These are phyloP conservation scores for Chrysanthemum makinoi DNA, from an alignment of 129 eudicot genomes.

Conservation along the genomic window DNA sequence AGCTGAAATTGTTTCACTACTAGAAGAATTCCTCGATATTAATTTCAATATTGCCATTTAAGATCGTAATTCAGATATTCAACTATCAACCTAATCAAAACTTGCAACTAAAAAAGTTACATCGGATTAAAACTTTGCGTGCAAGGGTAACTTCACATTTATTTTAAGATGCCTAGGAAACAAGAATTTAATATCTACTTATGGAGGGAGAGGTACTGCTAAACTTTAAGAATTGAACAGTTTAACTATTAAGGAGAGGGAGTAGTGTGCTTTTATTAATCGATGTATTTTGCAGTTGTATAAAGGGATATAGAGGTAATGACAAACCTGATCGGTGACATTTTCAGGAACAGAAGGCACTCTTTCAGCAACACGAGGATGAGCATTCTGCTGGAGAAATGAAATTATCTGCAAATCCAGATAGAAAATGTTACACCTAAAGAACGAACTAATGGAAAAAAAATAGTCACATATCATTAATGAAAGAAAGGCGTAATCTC, in stretches of 20 bases:
- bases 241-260: background rate
- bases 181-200: background rate
- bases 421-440: constrained; percentile 17
- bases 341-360: constrained; percentile 91
- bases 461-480: no score
- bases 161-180: background rate
- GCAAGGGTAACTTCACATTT: background rate
- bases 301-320: background rate
- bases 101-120: no score
- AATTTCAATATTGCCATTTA: background rate
- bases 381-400: constrained; percentile 97
- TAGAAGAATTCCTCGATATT: background rate
- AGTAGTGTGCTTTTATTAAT: background rate
- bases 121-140: no score
- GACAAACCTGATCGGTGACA: constrained; percentile 87
- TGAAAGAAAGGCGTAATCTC: background rate
- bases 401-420: constrained; percentile 68
- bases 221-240: no score
- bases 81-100: background rate
- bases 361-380: constrained; percentile 90
- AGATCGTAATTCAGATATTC: background rate
- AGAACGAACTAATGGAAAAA: background rate
- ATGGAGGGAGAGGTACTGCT: background rate
- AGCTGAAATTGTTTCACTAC: background rate
- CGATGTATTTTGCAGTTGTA: background rate